A percentile compares a stretch with the other conserved stretches of the same genome.
Evolutionary conservation across 2,329 filamentous ascomycete species (phyloP).

Genomic region (Cytospora piceicola): DNA sequence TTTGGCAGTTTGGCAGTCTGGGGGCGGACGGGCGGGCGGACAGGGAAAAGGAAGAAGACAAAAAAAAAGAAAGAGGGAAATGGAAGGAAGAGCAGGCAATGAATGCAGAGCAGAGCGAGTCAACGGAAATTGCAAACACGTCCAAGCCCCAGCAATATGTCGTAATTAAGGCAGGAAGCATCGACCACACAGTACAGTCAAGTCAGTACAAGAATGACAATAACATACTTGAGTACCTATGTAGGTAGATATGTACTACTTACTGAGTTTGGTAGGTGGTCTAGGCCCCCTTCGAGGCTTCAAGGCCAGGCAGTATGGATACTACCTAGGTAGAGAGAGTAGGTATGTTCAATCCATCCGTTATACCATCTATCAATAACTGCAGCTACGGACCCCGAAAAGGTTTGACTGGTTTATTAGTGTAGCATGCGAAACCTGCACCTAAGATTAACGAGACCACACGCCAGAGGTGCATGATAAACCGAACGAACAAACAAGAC

Average conservation of each 20-base stretch:
- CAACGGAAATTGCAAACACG: conserved; percentile 4
- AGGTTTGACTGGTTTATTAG: neutral
- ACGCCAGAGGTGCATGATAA: neutral
- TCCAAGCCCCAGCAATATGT: conserved; percentile 1
- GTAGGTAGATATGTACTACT: too few species aligned
- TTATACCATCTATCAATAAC: too few species aligned
- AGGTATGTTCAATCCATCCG: too few species aligned
- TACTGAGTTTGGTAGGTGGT: neutral
- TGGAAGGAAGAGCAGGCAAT: neutral
- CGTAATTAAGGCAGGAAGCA: neutral
- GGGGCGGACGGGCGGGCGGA: conserved; percentile 1
- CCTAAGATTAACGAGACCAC: neutral
- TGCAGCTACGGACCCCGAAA: too few species aligned
- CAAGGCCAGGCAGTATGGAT: too few species aligned
- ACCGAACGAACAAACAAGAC: too few species aligned
- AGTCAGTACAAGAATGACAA: neutral
- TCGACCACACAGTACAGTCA: neutral
- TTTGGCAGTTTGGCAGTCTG: neutral
- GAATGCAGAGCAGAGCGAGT: conserved; percentile 23
- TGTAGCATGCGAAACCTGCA: neutral
- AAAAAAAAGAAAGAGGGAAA: neutral
- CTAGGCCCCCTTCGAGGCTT: neutral
- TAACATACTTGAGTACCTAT: too few species aligned
- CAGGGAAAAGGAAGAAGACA: conserved; percentile 3
- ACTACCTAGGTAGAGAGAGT: too few species aligned